Evolutionary conservation across 2,329 filamentous ascomycete genomes (phyloP).

Genomic region (Exophiala dermatitidis): DNA sequence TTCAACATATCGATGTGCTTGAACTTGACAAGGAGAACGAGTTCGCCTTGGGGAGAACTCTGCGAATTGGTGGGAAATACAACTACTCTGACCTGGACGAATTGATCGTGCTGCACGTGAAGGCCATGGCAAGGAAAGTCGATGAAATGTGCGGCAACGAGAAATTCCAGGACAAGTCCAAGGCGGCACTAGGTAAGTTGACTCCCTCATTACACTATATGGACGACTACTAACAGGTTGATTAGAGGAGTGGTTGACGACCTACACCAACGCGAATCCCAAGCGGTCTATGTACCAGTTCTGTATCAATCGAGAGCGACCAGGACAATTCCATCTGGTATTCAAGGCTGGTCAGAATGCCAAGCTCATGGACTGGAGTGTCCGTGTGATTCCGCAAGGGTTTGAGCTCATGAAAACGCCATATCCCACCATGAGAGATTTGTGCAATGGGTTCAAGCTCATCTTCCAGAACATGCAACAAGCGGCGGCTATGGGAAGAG

Average conservation of each 20-base stretch:
- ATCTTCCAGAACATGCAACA: slow-evolving; percentile 59
- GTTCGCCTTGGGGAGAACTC: slow-evolving; percentile 79
- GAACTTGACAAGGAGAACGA: slow-evolving; percentile 97
- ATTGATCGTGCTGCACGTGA: slow-evolving; percentile 92
- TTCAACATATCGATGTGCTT: slow-evolving; percentile 93
- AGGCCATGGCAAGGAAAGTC: slow-evolving; percentile 96
- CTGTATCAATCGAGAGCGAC: slow-evolving; percentile 84
- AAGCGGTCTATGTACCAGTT: slow-evolving; percentile 90
- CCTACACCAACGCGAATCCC: slow-evolving; percentile 93
- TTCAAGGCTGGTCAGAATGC: slow-evolving; percentile 84
- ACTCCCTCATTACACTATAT: slow-evolving; percentile 1
- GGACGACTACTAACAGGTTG: slow-evolving; percentile 2
- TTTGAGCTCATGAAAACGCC: slow-evolving; percentile 83
- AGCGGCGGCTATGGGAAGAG: slow-evolving; percentile 9
- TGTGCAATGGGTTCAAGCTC: slow-evolving; percentile 96
- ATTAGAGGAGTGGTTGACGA: slow-evolving; percentile 86
- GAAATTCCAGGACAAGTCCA: slow-evolving; percentile 79
- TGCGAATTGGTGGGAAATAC: slow-evolving; percentile 81
- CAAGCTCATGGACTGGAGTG: slow-evolving; percentile 67
- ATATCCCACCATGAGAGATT: slow-evolving; percentile 88
- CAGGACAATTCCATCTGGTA: slow-evolving; percentile 90
- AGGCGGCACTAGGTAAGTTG: slow-evolving; percentile 72
- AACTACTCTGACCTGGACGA: slow-evolving; percentile 95
- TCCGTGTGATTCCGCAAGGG: slow-evolving; percentile 86
- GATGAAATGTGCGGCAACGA: slow-evolving; percentile 93